Evolutionary conservation across 495 filamentous ascomycete genomes (phyloP).

Genomic region (Cercophora sp.): DNA sequence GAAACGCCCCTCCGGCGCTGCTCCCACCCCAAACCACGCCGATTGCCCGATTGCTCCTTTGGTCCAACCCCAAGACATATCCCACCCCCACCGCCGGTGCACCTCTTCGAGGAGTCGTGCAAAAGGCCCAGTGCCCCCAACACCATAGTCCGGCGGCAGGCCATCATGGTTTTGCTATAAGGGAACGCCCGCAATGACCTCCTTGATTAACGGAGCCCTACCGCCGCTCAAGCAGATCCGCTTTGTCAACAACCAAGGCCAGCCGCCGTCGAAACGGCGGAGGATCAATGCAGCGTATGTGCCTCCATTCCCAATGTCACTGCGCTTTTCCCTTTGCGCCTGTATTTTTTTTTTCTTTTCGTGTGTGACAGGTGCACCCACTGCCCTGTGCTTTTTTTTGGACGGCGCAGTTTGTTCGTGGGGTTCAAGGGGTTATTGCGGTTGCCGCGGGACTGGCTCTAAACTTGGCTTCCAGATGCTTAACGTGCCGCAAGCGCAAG

Average conservation of each 20-base stretch:
- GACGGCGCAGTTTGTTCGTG: background rate
- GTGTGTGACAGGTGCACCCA: background rate
- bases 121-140: slow-evolving; percentile 7
- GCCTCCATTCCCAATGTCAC: background rate
- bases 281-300: slow-evolving; percentile 78
- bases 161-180: slow-evolving; percentile 31
- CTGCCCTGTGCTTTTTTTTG: no score
- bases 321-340: background rate
- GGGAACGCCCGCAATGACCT: slow-evolving; percentile 35
- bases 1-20: background rate
- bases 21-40: background rate
- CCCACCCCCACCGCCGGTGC: slow-evolving; percentile 11
- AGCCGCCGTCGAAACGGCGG: slow-evolving; percentile 74
- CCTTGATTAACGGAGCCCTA: slow-evolving; percentile 37
- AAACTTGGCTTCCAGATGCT: slow-evolving; percentile 50
- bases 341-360: slow-evolving; percentile 21
- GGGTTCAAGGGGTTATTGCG: slow-evolving; percentile 5
- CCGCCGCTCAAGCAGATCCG: slow-evolving; percentile 59
- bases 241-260: slow-evolving; percentile 78
- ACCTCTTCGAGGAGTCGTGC: slow-evolving; percentile 4
- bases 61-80: background rate
- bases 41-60: slow-evolving; percentile 8
- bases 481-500: slow-evolving; percentile 78
- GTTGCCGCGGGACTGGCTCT: slow-evolving; percentile 16
- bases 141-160: slow-evolving; percentile 7